phyloP scores from a whole-genome alignment of 2,329 filamentous ascomycete species.

The Fusarium multiceps region DNA sequence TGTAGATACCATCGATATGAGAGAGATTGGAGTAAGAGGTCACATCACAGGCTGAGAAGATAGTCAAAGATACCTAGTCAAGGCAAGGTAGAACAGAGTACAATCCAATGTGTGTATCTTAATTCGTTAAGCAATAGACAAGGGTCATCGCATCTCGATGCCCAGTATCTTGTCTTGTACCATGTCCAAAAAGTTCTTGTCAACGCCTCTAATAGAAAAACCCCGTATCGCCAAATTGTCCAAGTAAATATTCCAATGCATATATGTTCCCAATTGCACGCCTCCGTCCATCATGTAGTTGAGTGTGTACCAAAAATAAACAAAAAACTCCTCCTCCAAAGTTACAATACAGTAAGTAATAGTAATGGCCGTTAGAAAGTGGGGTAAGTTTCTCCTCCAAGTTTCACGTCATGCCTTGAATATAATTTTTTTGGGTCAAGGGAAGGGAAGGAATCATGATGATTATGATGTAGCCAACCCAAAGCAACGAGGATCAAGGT shows the following conservation, averaged over 20 bases:
- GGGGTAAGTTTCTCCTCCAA: conserved; percentile 25
- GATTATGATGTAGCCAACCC: neutral
- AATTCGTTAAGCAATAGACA: conserved; percentile 21
- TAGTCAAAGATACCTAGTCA: neutral
- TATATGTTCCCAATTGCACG: conserved; percentile 17
- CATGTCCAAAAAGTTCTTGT: neutral
- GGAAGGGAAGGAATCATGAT: neutral
- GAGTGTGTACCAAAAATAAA: neutral
- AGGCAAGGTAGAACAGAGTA: neutral
- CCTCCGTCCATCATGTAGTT: conserved; percentile 13
- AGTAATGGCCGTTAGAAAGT: conserved; percentile 21
- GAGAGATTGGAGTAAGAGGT: neutral
- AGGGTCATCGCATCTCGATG: conserved; percentile 8
- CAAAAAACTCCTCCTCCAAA: conserved; percentile 8
- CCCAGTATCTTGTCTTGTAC: neutral
- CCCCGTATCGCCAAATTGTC: conserved; percentile 29
- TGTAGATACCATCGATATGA: neutral
- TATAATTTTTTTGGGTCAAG: neutral
- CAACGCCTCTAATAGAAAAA: conserved; percentile 22
- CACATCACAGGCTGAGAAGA: neutral
- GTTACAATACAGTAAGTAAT: conserved; percentile 24
- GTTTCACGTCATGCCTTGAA: conserved; percentile 14
- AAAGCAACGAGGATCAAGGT: neutral
- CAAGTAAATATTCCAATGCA: conserved; percentile 17
- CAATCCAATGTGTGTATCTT: conserved; percentile 24